Conservation (phyloP, 768 basidiomycete genomes). For the Suillus plorans region DNA sequence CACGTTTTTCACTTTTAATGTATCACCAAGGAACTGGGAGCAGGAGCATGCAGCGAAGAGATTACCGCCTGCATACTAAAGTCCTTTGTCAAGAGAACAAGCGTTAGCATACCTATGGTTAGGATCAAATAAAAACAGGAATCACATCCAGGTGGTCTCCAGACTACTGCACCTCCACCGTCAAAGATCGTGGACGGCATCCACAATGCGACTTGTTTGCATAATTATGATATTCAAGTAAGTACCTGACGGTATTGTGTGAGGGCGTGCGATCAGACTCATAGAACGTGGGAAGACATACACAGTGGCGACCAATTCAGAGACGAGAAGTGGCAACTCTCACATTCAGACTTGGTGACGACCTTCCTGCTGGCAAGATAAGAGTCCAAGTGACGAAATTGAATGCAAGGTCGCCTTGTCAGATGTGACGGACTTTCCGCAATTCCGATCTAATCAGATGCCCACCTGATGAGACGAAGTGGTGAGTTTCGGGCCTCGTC, state of each 20-base stretch:
- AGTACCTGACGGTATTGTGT: background rate
- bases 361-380: too few species aligned
- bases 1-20: background rate
- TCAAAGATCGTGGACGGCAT: background rate
- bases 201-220: background rate
- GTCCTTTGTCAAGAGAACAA: background rate
- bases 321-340: too few species aligned
- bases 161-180: constrained; percentile 5
- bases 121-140: background rate
- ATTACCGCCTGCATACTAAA: background rate
- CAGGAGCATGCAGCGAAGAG: background rate
- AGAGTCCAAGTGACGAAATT: too few species aligned
- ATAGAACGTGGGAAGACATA: background rate
- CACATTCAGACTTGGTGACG: too few species aligned
- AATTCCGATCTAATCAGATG: too few species aligned
- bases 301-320: background rate
- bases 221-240: background rate
- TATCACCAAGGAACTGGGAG: background rate
- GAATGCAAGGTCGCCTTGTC: too few species aligned
- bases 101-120: background rate
- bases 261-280: background rate
- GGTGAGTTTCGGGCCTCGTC: too few species aligned
- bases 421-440: too few species aligned
- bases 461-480: too few species aligned
- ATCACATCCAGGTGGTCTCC: constrained; percentile 5